Evolutionary conservation across 1,139 yeast species (phyloP).

Genomic region (Hansenula lynferdii): DNA sequence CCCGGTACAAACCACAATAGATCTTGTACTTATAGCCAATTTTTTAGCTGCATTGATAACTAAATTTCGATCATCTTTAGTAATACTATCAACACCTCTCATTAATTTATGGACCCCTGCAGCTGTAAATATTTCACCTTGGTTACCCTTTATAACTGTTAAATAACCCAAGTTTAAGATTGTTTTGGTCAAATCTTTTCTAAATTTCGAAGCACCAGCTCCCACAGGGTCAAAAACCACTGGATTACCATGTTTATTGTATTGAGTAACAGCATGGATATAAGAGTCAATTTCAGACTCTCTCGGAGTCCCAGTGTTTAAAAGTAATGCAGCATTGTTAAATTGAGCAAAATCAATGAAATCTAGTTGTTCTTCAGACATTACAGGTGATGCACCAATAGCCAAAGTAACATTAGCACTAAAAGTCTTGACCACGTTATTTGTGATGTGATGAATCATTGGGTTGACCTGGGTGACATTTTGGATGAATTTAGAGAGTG

Average conservation of each 20-base stretch:
- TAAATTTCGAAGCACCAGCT: slow-evolving; percentile 70
- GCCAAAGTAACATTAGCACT: slow-evolving; percentile 90
- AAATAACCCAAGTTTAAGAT: slow-evolving; percentile 55
- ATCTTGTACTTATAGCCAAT: slow-evolving; percentile 50
- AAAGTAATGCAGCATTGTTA: slow-evolving; percentile 50
- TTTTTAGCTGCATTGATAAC: slow-evolving; percentile 37
- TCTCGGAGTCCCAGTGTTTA: slow-evolving; percentile 77
- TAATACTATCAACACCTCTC: slow-evolving; percentile 73
- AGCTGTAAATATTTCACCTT: slow-evolving; percentile 66
- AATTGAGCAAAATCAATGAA: slow-evolving; percentile 58
- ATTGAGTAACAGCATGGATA: slow-evolving; percentile 49
- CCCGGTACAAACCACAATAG: slow-evolving; percentile 76
- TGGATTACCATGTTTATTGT: slow-evolving; percentile 54
- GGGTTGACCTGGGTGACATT: slow-evolving; percentile 34
- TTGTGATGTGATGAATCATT: slow-evolving; percentile 83
- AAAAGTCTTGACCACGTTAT: slow-evolving; percentile 82
- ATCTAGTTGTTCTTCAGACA: slow-evolving; percentile 78
- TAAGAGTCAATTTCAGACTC: slow-evolving; percentile 39
- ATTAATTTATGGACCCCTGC: slow-evolving; percentile 39
- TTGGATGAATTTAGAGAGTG: slow-evolving; percentile 11
- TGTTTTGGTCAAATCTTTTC: slow-evolving; percentile 43
- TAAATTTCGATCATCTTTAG: slow-evolving; percentile 27
- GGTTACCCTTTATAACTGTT: slow-evolving; percentile 80
- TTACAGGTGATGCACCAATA: slow-evolving; percentile 82
- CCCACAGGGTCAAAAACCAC: slow-evolving; percentile 90